Base-by-base conservation (phyloP, 371 early-diverging fungal genomes). In the Coemansia linderi region DNA sequence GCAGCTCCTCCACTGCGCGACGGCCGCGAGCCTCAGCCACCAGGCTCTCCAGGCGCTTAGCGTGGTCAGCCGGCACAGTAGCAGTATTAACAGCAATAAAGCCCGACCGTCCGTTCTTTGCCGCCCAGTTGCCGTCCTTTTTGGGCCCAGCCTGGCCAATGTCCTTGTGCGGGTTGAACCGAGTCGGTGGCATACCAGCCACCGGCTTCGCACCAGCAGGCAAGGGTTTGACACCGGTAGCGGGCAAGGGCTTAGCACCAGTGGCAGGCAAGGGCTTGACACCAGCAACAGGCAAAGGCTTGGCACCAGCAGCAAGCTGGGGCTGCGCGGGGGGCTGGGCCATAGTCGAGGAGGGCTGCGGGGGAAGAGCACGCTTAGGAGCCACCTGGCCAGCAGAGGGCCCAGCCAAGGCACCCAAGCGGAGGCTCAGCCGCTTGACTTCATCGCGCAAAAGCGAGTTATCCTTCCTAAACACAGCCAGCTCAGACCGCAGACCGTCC, bases 361-460 rank as follows among this genome's bases (percentile, higher is more conserved):
- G 33, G 33, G 33, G 33, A 33, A 33, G 33, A 33, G 59, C 57
- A 22, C 46, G 46, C 13, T 57, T 13, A 5, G 59, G 37, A 5
- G 63, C 39, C 39, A 24, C 40, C 40, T 58, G 60, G 54, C 40
- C 19, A 12, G 46, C 8, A 50, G 19, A 29, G 27, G 78, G 41
- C 39, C 39, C 31, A 6, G 65, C 44, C 40, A 67, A n/a, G 13
- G 65, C 56, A 22, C 61, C 63, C 37, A 79, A 58, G 22, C 61
- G 61, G 29, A 48, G 69, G 24, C 73, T 52, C 61, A 79, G 66
- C 63, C 56, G 66, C 29, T 85, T 85, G 41, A 90, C 73, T 67
- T 89, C 88, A 43, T 75, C 82, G 60, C 85, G 84, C 59, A 90
- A 66, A 37, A 82, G 79, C 65, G 73, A 76, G 75, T 89, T 90